These are phyloP conservation scores for Pythium scleroteichum DNA, from an alignment of 352 stramenopile genomes.

Conservation along the genomic window DNA sequence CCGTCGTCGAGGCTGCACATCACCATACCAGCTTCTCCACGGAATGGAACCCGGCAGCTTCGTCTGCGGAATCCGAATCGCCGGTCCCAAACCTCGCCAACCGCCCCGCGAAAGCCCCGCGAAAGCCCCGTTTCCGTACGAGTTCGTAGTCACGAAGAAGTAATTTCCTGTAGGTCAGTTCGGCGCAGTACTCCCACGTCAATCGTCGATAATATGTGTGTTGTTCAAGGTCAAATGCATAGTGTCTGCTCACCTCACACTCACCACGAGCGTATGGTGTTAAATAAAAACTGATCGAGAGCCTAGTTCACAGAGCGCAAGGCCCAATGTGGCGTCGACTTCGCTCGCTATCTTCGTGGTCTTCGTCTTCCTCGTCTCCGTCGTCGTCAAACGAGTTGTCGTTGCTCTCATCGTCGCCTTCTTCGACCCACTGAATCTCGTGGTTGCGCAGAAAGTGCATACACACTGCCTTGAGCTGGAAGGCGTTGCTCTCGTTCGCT, in stretches of 20 bases:
- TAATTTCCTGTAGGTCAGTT: background rate
- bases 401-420: conserved; percentile 38
- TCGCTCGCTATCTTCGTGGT: conserved; percentile 9
- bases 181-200: background rate
- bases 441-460: conserved; percentile 92
- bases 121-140: conserved; percentile 3
- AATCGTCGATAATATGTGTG: too few species aligned
- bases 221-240: too few species aligned
- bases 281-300: conserved; percentile 4
- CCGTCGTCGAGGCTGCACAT: background rate
- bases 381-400: conserved; percentile 22
- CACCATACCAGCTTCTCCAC: background rate
- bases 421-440: conserved; percentile 27
- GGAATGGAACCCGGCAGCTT: background rate
- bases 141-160: conserved; percentile 5
- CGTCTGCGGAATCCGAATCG: conserved; percentile 10
- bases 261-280: background rate
- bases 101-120: conserved; percentile 1
- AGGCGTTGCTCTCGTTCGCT: conserved; percentile 90
- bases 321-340: conserved; percentile 6
- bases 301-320: background rate
- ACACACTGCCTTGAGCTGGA: conserved; percentile 91
- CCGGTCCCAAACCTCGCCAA: conserved; percentile 24
- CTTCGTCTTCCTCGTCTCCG: conserved; percentile 12
- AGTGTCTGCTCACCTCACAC: background rate